Percentiles rank a stretch among this genome's conserved stretches.
phyloP scores from a whole-genome alignment of 768 basidiomycete genomes.

The Xanthoconium stramineum region DNA sequence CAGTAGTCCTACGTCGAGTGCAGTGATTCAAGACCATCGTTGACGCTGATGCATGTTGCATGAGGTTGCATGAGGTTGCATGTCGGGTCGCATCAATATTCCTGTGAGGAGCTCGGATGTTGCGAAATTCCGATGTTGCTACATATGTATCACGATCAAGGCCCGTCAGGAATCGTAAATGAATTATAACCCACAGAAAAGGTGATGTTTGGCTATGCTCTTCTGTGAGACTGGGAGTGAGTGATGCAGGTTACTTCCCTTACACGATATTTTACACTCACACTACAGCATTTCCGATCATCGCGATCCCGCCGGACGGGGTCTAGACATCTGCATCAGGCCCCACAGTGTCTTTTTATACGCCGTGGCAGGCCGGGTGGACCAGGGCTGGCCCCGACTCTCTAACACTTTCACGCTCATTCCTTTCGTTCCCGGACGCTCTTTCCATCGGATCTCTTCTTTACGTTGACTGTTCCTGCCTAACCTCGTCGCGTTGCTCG shows the following conservation, averaged over 20 bases:
- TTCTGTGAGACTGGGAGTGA: neutral
- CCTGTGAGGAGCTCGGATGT: too few species aligned
- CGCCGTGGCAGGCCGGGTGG: constrained; percentile 2
- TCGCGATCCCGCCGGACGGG: neutral
- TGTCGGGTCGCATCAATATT: too few species aligned
- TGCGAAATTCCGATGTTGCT: too few species aligned
- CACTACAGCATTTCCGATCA: neutral
- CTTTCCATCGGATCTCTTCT: neutral
- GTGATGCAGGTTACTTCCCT: neutral
- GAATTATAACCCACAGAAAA: neutral
- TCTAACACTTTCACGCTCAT: neutral
- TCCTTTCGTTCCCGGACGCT: neutral
- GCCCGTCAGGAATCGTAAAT: too few species aligned
- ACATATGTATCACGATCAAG: too few species aligned
- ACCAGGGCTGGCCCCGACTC: constrained; percentile 14
- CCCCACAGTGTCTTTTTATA: neutral
- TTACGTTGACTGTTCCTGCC: neutral
- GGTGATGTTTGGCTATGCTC: constrained; percentile 6
- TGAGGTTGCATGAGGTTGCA: too few species aligned
- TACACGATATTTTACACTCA: neutral
- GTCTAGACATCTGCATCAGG: too few species aligned
- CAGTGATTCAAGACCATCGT: too few species aligned
- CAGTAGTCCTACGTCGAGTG: too few species aligned
- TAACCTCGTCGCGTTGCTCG: neutral
- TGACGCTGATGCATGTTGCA: too few species aligned